Conservation (phyloP, 164 flowering plant species). For the Platanus orientalis region DNA sequence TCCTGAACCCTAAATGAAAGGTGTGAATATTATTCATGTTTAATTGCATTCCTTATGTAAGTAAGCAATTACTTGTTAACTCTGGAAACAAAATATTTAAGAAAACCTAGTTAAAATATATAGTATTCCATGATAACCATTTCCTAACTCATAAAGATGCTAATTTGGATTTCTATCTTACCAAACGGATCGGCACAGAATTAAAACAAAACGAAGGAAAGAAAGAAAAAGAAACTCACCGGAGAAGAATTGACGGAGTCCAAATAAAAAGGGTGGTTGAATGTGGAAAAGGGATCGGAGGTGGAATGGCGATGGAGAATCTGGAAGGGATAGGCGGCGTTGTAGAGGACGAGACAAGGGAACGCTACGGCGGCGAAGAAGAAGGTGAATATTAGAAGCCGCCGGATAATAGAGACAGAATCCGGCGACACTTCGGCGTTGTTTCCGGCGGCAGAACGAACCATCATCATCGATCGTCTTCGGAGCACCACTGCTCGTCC, state of each 20-base stretch:
- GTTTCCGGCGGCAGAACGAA: neutral
- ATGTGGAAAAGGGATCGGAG: neutral
- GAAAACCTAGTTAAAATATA: too few relatives aligned
- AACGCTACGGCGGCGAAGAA: constrained; percentile 4
- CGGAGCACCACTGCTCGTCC: neutral
- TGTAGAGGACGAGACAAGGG: constrained; percentile 6
- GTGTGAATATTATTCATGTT: too few relatives aligned
- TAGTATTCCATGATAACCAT: too few relatives aligned
- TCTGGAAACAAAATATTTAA: too few relatives aligned
- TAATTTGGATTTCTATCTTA: too few relatives aligned
- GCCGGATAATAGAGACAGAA: neutral
- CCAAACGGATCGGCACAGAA: too few relatives aligned
- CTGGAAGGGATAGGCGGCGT: neutral
- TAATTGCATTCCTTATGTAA: too few relatives aligned
- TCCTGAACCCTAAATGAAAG: too few relatives aligned
- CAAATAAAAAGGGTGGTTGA: neutral
- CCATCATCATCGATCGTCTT: constrained; percentile 5
- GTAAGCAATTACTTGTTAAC: too few relatives aligned
- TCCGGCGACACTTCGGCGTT: neutral
- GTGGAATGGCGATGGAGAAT: neutral
- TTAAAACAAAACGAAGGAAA: too few relatives aligned
- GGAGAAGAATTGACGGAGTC: neutral
- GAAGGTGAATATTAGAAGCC: constrained; percentile 1
- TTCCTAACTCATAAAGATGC: too few relatives aligned
- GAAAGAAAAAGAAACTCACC: constrained; percentile 3